These are phyloP conservation scores for Mycena latifolia DNA, from an alignment of 768 basidiomycete genomes.

Conservation along the genomic window DNA sequence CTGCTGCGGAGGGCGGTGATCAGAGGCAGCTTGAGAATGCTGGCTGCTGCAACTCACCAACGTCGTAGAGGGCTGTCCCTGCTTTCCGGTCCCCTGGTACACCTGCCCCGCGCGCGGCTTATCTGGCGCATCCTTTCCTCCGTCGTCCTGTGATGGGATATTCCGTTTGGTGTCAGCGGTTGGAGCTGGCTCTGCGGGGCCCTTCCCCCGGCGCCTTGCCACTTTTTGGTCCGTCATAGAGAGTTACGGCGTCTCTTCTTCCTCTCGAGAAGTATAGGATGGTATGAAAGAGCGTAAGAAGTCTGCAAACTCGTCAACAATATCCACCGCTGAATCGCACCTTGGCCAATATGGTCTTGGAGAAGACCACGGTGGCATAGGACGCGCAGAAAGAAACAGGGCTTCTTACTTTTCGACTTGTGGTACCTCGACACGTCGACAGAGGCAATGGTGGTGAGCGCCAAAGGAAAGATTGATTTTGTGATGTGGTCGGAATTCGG, in stretches of 20 bases:
- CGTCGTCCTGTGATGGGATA: conserved; percentile 11
- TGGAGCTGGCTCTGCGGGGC: neutral
- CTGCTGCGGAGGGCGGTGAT: conserved; percentile 52
- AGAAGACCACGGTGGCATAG: neutral
- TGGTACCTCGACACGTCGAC: conserved; percentile 32
- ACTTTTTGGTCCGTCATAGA: conserved; percentile 14
- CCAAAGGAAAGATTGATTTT: conserved; percentile 16
- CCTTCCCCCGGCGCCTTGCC: conserved; percentile 14
- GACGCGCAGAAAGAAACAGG: neutral
- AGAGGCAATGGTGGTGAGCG: neutral
- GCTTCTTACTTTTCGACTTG: conserved; percentile 11
- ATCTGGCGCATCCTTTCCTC: conserved; percentile 13
- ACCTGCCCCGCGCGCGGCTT: conserved; percentile 24
- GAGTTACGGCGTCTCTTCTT: neutral
- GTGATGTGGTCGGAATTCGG: neutral
- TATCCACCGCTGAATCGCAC: neutral
- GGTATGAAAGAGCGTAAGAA: conserved; percentile 31
- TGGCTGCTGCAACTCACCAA: conserved; percentile 55
- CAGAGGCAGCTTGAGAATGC: neutral
- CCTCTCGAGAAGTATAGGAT: neutral
- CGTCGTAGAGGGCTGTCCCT: conserved; percentile 53
- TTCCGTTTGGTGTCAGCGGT: neutral
- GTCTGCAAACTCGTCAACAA: conserved; percentile 18
- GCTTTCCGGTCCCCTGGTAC: neutral
- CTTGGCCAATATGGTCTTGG: neutral